Base-by-base conservation (phyloP, 768 basidiomycete species). In the Boletus bicolor region DNA sequence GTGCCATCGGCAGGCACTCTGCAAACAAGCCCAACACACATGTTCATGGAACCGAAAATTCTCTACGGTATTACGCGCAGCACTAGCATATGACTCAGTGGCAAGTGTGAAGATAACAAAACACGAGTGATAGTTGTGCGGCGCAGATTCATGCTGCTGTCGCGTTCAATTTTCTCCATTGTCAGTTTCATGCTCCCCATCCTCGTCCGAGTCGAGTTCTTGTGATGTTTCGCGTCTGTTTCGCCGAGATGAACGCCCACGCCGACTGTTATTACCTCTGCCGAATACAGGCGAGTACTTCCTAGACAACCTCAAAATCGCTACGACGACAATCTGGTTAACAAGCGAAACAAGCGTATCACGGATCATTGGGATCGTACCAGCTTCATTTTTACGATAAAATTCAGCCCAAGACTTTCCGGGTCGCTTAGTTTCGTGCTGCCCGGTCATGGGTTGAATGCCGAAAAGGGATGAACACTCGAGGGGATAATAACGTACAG, bases 391-490 rank as follows among this genome's bases (percentile, higher is more conserved):
- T 55, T 72, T 74, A 32, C 83, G 76, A 61, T 81, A 85, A 59
- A 79, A 82, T 64, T 86, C 83, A 19, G 72, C 76, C 86, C 86
- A 88, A 7, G 84, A 76, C 61, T 81, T 84, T 4, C 68, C 65
- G 36, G 81, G 74, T 57, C 86, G 75, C 34, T 58, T 61, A 15
- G 65, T 69, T 63, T 79, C 80, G 64, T 79, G 76, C 86, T 87
- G 44, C 7, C 49, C 30, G 37, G n/a, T 47, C 49, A 49, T 60
- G 41, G 60, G 49, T 45, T 12, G 30, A 44, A 36, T 21, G 11
- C 21, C 24, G n/a, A 50, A 39, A 44, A 47, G 3, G 17, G 11
- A 7, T 30, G 34, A 44, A 43, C 7, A 53, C 15, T 9, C 26
- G 46, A 19, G 11, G 4, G 49, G 14, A 46, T 28, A 32, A 41